A percentile compares a stretch with the other conserved stretches of the same genome.
phyloP scores from a whole-genome alignment of 2,329 filamentous ascomycete species.

The Botrytis elliptica region DNA sequence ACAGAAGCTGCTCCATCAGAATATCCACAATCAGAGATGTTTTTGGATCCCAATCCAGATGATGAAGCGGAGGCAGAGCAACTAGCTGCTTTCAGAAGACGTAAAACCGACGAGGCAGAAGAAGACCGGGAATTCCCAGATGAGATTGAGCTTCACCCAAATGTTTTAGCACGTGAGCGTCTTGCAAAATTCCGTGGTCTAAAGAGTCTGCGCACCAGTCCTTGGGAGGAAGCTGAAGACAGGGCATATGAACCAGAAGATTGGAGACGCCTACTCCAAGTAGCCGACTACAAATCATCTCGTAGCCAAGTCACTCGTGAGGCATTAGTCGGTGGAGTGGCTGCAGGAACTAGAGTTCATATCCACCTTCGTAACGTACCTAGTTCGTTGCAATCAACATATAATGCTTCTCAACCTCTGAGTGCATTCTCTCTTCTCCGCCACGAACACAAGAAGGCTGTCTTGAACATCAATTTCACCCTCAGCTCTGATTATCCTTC shows the following conservation, averaged over 20 bases:
- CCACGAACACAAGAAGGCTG: conserved; percentile 92
- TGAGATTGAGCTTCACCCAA: conserved; percentile 89
- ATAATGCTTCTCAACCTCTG: conserved; percentile 58
- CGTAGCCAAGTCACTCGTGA: conserved; percentile 76
- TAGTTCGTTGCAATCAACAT: conserved; percentile 51
- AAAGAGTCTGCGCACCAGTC: conserved; percentile 84
- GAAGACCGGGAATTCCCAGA: conserved; percentile 96
- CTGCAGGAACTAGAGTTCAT: conserved; percentile 77
- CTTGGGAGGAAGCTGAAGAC: conserved; percentile 89
- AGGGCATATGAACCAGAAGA: conserved; percentile 82
- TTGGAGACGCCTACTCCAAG: conserved; percentile 80
- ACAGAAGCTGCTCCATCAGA: conserved; percentile 82
- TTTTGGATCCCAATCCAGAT: conserved; percentile 71
- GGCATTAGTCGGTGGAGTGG: conserved; percentile 82
- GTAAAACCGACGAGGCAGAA: conserved; percentile 75
- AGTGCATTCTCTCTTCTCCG: conserved; percentile 83
- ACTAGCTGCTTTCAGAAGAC: conserved; percentile 75
- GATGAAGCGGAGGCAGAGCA: conserved; percentile 78
- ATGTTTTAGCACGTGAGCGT: conserved; percentile 81
- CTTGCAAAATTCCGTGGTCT: conserved; percentile 84
- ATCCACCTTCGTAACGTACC: conserved; percentile 68
- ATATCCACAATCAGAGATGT: conserved; percentile 91
- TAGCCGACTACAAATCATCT: conserved; percentile 86
- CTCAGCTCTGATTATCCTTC: conserved; percentile 72
- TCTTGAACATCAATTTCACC: conserved; percentile 85